phyloP scores from a whole-genome alignment of 768 basidiomycete species.

The Podaxis pistillaris region DNA sequence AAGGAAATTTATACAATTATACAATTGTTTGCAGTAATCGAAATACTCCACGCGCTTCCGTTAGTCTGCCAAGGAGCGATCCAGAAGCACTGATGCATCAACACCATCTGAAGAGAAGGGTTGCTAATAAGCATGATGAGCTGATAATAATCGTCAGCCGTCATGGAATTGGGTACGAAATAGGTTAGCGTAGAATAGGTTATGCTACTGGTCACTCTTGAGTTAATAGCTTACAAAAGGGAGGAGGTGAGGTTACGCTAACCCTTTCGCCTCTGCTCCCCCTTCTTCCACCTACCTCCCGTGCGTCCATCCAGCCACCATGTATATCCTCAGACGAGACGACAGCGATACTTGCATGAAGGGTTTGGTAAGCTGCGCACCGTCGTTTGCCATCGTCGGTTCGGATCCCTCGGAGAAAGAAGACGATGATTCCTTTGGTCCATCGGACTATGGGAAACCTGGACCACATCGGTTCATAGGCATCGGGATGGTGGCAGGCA shows the following conservation, averaged over 20 bases:
- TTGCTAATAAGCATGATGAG: slow-evolving; percentile 19
- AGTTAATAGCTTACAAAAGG: slow-evolving; percentile 14
- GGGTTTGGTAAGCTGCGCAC: slow-evolving; percentile 20
- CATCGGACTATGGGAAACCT: slow-evolving; percentile 22
- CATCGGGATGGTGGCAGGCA: slow-evolving; percentile 36
- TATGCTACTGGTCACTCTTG: slow-evolving; percentile 20
- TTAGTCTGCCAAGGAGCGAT: slow-evolving; percentile 26
- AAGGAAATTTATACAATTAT: slow-evolving; percentile 1
- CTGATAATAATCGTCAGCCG: slow-evolving; percentile 30
- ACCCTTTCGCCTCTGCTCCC: slow-evolving; percentile 10
- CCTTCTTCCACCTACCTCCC: slow-evolving; percentile 11
- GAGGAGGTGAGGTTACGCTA: slow-evolving; percentile 10
- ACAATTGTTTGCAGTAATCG: slow-evolving; percentile 13
- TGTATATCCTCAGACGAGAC: slow-evolving; percentile 28
- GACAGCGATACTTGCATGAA: slow-evolving; percentile 25
- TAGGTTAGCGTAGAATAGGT: slow-evolving; percentile 23
- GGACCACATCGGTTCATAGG: slow-evolving; percentile 46
- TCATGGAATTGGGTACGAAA: slow-evolving; percentile 24
- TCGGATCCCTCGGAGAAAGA: slow-evolving; percentile 25
- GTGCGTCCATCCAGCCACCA: slow-evolving; percentile 17
- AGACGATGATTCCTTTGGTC: slow-evolving; percentile 15
- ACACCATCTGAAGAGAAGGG: slow-evolving; percentile 32
- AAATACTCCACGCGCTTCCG: slow-evolving; percentile 20
- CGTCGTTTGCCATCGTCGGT: slow-evolving; percentile 24
- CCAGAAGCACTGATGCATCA: slow-evolving; percentile 19